phyloP scores from a whole-genome alignment of 345 rosid genomes.

The Brassica cretica region DNA sequence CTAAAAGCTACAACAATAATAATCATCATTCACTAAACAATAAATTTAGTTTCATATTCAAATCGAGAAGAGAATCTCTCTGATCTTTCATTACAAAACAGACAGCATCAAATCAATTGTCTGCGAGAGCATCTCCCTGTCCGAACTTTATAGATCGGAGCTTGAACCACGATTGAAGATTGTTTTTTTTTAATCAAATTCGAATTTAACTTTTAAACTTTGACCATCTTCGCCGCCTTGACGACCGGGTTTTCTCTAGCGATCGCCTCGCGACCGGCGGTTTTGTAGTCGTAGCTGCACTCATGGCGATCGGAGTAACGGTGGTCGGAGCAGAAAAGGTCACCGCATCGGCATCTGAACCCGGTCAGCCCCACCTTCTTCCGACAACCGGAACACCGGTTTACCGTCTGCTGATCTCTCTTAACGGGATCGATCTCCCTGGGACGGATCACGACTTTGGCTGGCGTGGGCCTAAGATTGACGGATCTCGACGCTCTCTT shows the following conservation, averaged over 20 bases:
- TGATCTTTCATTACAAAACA: slow-evolving; percentile 30
- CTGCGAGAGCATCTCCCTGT: slow-evolving; percentile 30
- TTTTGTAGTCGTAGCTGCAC: slow-evolving; percentile 87
- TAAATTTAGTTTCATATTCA: slow-evolving; percentile 21
- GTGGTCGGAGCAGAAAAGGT: slow-evolving; percentile 88
- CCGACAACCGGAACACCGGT: slow-evolving; percentile 85
- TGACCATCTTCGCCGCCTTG: slow-evolving; percentile 93
- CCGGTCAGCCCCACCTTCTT: slow-evolving; percentile 95
- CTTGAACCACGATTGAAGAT: slow-evolving; percentile 30
- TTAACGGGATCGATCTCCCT: slow-evolving; percentile 33
- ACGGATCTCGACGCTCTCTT: slow-evolving; percentile 61
- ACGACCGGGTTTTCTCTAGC: slow-evolving; percentile 93
- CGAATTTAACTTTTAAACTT: slow-evolving; percentile 50
- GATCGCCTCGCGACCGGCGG: slow-evolving; percentile 90
- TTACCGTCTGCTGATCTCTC: slow-evolving; percentile 59
- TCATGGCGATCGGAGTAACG: slow-evolving; percentile 96
- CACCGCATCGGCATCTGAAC: slow-evolving; percentile 93
- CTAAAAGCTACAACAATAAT: slow-evolving; percentile 28
- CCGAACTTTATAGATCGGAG: slow-evolving; percentile 29
- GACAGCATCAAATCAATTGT: slow-evolving; percentile 30
- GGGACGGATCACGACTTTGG: slow-evolving; percentile 31
- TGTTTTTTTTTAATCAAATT: neutral
- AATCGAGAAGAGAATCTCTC: slow-evolving; percentile 25
- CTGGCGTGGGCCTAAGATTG: slow-evolving; percentile 34
- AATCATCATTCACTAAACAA: slow-evolving; percentile 32